Conservation (phyloP, 2,329 filamentous ascomycete genomes). For the Alternaria metachromatica region DNA sequence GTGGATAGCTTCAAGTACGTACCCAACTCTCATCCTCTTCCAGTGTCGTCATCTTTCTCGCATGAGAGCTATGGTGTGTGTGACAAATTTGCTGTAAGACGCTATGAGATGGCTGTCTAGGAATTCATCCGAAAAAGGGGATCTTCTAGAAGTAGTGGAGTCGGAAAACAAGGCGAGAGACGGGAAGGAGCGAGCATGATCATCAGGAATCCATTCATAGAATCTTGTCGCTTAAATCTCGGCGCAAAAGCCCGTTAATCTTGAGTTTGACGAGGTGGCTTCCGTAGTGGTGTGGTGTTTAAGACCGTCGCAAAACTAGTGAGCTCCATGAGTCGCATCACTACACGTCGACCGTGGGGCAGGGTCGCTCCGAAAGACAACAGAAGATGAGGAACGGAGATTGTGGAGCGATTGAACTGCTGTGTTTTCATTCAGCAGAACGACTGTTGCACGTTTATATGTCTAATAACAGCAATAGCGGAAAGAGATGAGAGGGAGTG, state of each 20-base stretch:
- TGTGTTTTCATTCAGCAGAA: neutral
- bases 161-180: neutral
- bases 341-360: neutral
- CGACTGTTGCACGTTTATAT: neutral
- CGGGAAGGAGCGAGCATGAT: conserved; percentile 1
- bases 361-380: neutral
- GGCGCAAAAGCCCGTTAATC: neutral
- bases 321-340: neutral
- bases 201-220: conserved; percentile 2
- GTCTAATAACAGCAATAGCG: neutral
- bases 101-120: neutral
- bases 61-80: neutral
- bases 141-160: conserved; percentile 10
- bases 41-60: neutral
- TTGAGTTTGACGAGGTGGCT: neutral
- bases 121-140: conserved; percentile 1
- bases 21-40: neutral
- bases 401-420: neutral
- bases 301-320: neutral
- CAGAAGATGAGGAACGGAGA: neutral
- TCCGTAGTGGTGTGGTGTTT: neutral
- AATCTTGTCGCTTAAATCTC: neutral
- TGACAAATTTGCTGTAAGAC: neutral
- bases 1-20: neutral
- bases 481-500: neutral